Percentiles rank a stretch among this genome's conserved stretches.
Conservation (phyloP, 139 green algal species). For the Chlamydomonas schloesseri region DNA sequence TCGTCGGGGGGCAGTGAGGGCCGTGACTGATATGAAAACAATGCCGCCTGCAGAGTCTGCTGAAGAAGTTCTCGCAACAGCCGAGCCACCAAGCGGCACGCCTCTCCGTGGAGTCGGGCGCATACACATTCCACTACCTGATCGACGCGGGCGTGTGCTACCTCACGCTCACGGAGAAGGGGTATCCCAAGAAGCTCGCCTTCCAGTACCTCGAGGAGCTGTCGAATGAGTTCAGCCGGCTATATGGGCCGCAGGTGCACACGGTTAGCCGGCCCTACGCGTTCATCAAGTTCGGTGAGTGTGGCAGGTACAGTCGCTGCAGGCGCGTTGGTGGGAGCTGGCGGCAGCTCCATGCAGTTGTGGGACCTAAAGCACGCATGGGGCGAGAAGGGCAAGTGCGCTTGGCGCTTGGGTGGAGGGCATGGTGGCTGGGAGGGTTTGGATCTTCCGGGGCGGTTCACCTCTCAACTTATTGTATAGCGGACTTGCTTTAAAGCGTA, state of each 20-base stretch:
- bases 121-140: slow-evolving; percentile 90
- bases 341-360: no score
- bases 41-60: slow-evolving; percentile 57
- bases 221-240: slow-evolving; percentile 88
- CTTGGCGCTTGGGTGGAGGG: no score
- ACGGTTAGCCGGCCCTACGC: slow-evolving; percentile 94
- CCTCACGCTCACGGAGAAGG: slow-evolving; percentile 92
- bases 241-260: slow-evolving; percentile 93
- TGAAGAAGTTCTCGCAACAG: slow-evolving; percentile 76
- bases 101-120: slow-evolving; percentile 86
- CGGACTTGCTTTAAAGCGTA: no score
- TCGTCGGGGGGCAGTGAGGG: not conserved
- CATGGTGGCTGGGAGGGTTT: no score
- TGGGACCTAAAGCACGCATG: no score
- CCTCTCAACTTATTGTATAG: no score
- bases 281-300: slow-evolving; percentile 99
- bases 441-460: no score
- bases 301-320: not conserved
- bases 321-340: no score
- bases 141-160: slow-evolving; percentile 91
- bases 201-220: slow-evolving; percentile 99
- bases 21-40: not conserved
- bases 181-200: slow-evolving; percentile 96
- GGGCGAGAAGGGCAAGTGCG: no score
- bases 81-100: slow-evolving; percentile 51